These are phyloP conservation scores for Fonsecaea pugnacius DNA, from an alignment of 2,329 filamentous ascomycete species.

Conservation along the genomic window DNA sequence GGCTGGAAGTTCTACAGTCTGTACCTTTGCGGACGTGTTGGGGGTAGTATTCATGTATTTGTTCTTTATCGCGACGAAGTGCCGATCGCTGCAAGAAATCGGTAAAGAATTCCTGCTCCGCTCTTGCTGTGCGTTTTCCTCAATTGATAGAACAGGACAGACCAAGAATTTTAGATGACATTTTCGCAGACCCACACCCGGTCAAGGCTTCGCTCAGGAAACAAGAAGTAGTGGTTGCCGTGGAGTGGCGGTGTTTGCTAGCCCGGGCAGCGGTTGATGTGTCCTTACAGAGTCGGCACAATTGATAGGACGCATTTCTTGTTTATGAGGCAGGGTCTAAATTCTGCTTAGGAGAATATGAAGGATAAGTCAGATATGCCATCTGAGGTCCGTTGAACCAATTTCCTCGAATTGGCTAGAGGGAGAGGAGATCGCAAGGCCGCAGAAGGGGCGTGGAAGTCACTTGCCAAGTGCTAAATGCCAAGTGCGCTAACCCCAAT, in stretches of 20 bases:
- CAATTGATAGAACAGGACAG: not conserved
- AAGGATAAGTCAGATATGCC: too few relatives aligned
- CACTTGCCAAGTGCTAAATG: too few relatives aligned
- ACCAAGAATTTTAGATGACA: slow-evolving; percentile 5
- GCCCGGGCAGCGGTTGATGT: not conserved
- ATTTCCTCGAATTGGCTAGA: too few relatives aligned
- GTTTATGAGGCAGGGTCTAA: too few relatives aligned
- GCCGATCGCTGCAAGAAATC: slow-evolving; percentile 38
- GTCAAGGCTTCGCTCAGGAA: slow-evolving; percentile 11
- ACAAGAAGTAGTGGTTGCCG: slow-evolving; percentile 9
- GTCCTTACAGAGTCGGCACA: not conserved
- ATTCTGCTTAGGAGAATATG: too few relatives aligned
- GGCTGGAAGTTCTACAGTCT: slow-evolving; percentile 59
- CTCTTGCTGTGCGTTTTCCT: not conserved
- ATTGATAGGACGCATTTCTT: too few relatives aligned
- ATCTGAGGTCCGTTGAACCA: too few relatives aligned
- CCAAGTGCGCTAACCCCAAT: too few relatives aligned
- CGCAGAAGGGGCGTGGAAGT: too few relatives aligned
- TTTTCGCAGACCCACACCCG: slow-evolving; percentile 7
- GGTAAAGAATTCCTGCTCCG: slow-evolving; percentile 31
- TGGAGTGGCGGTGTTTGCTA: slow-evolving; percentile 6
- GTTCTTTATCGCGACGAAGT: slow-evolving; percentile 36
- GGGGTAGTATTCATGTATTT: slow-evolving; percentile 35
- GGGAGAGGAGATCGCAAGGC: too few relatives aligned
- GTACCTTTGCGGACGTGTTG: slow-evolving; percentile 43